These are phyloP conservation scores for Phytophthora meadii DNA, from an alignment of 352 stramenopile genomes.

Conservation along the genomic window DNA sequence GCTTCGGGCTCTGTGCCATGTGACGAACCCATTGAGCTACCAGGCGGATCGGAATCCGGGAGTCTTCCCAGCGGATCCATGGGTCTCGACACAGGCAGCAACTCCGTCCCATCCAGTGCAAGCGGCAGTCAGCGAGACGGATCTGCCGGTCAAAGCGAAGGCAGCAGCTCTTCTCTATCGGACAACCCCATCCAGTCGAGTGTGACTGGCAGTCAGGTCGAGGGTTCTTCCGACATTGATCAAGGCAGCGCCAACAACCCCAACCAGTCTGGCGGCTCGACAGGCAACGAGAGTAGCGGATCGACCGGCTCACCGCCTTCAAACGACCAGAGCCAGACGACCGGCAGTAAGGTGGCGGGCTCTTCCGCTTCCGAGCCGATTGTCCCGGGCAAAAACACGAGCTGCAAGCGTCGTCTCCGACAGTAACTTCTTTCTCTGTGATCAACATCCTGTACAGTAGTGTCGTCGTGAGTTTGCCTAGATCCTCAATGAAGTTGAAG, in stretches of 20 bases:
- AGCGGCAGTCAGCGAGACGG: constrained; percentile 10
- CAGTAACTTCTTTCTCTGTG: constrained; percentile 14
- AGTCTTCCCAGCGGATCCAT: not conserved
- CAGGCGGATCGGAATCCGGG: constrained; percentile 3
- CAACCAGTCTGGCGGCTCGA: constrained; percentile 16
- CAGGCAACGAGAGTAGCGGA: constrained; percentile 9
- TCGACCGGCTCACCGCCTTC: not conserved
- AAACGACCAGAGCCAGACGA: constrained; percentile 11
- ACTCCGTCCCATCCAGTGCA: constrained; percentile 3
- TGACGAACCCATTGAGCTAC: constrained; percentile 13
- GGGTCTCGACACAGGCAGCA: constrained; percentile 4
- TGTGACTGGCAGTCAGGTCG: constrained; percentile 15
- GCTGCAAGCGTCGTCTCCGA: constrained; percentile 33
- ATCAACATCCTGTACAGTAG: not conserved
- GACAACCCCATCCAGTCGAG: not conserved
- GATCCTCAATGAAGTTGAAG: too few species aligned
- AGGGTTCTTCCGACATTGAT: constrained; percentile 9
- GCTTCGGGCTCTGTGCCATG: constrained; percentile 5
- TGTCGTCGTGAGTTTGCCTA: too few species aligned
- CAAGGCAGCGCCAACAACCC: constrained; percentile 19
- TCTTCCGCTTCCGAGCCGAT: constrained; percentile 18
- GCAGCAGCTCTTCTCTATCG: constrained; percentile 1
- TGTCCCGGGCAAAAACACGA: constrained; percentile 9
- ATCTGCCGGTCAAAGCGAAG: constrained; percentile 3
- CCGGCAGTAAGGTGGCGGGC: constrained; percentile 19